Base-by-base conservation (phyloP, 257 asterid genomes). In the Osmanthus fragrans region DNA sequence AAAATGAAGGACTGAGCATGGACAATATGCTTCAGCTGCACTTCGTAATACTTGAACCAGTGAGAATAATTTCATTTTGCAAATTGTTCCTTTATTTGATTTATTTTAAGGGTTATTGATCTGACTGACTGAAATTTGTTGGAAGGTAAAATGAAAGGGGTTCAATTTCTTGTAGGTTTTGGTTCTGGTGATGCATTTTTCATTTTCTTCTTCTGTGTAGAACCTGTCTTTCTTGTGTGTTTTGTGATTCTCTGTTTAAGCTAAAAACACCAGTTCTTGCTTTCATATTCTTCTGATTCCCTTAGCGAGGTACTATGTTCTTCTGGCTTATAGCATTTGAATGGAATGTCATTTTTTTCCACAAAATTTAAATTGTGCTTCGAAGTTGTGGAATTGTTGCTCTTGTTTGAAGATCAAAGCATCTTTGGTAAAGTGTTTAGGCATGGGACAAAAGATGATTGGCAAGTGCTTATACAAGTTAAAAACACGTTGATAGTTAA, bases 31-130 rank as follows among this genome's bases (percentile, higher is more conserved):
- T 71, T 65, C 78, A 36, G 54, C 42, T 33, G 51, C 33, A 23
- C 66, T 72, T 54, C 58, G n/a, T 54, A 54, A 19, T 60, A 58
- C 63, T 19, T 58, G 73, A 76, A 63, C 69, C 54, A 19, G 30
- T 21, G 40, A 67, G 64, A 47, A 40, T 33, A n/a, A n/a, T 23
- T 16, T 65, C 37, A 33, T 73, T n/a, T 54, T 65, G 77, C 36
- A 72, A 63, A 56, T 54, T 11, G 27, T 71, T 60, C 19, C 64
- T 30, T 58, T 8, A 25, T 36, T 42, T 73, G 68, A 51, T 70
- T 23, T 71, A 30, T 77, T 39, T 39, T 15, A 10, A 39, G 13
- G 47, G 47, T 39, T 39, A 39, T 39, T 39, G 47, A 10, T 10
- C 29, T 21, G 30, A 23, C 4, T n/a, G 1, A 9, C 29, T 58